Percentiles rank a stretch among this genome's conserved stretches.
Conservation (phyloP, 2,329 filamentous ascomycete genomes). For the Epichloe scottii region DNA sequence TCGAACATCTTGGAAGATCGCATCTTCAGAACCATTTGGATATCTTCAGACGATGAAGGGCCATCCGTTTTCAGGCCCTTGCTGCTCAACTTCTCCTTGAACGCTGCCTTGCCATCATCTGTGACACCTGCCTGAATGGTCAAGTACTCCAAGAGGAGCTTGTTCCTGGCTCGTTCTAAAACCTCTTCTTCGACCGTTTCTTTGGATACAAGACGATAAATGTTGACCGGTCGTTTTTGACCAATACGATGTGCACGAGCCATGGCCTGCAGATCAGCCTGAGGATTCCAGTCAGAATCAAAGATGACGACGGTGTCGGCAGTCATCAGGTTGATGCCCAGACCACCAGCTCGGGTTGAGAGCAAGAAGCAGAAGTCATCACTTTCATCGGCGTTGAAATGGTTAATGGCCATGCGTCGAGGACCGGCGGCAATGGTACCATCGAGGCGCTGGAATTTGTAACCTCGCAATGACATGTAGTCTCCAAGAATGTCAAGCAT, state of each 20-base stretch:
- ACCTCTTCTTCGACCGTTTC: constrained; percentile 98
- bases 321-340: constrained; percentile 99
- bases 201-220: constrained; percentile 93
- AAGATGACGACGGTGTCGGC: constrained; percentile 97
- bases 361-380: constrained; percentile 94
- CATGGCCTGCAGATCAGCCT: constrained; percentile 97
- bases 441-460: constrained; percentile 88
- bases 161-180: constrained; percentile 89
- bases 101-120: constrained; percentile 79
- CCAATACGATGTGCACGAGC: constrained; percentile 95
- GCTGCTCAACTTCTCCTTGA: constrained; percentile 63
- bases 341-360: constrained; percentile 86
- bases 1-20: constrained; percentile 99
- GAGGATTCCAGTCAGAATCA: constrained; percentile 98
- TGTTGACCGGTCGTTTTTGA: constrained; percentile 89
- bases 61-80: constrained; percentile 63
- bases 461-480: constrained; percentile 84
- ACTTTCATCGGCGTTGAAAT: constrained; percentile 95
- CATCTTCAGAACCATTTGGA: constrained; percentile 91
- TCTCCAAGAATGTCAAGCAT: constrained; percentile 95
- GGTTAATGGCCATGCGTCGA: constrained; percentile 87
- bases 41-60: constrained; percentile 84
- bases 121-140: constrained; percentile 96
- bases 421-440: constrained; percentile 85
- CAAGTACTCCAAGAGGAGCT: constrained; percentile 91